Evolutionary conservation across 192 early-diverging fungal genomes (phyloP).

Genomic region (Coemansia reversa): DNA sequence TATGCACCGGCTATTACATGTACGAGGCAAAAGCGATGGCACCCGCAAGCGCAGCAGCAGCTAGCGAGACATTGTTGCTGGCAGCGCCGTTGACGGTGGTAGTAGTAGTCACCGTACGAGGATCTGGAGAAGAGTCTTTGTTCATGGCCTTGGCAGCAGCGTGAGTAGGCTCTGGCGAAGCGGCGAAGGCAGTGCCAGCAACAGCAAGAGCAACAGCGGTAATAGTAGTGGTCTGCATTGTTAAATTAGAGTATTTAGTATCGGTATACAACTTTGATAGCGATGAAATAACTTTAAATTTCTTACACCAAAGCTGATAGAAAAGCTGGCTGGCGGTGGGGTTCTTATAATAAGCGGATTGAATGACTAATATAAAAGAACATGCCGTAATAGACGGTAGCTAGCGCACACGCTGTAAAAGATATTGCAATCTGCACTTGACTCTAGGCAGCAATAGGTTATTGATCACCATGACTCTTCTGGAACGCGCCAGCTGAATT

Average conservation of each 20-base stretch:
- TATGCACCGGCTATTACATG: constrained; percentile 18
- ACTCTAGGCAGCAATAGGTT: too few species aligned
- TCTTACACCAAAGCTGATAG: not conserved
- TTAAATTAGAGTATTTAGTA: constrained; percentile 8
- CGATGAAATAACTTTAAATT: not conserved
- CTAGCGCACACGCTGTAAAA: not conserved
- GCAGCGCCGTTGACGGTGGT: constrained; percentile 39
- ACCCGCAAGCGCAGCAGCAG: constrained; percentile 49
- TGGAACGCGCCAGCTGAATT: not conserved
- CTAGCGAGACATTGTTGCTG: constrained; percentile 41
- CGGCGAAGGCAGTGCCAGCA: constrained; percentile 42
- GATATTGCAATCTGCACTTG: too few species aligned
- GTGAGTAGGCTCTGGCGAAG: constrained; percentile 29
- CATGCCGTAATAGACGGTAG: not conserved
- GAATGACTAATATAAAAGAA: not conserved
- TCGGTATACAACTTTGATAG: not conserved
- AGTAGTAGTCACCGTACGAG: constrained; percentile 47
- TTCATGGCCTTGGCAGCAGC: constrained; percentile 9
- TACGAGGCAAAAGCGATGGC: constrained; percentile 49
- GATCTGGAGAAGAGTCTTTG: constrained; percentile 18
- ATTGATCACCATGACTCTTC: not conserved
- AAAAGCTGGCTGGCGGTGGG: constrained; percentile 3
- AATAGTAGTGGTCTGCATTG: constrained; percentile 44
- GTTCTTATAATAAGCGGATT: constrained; percentile 11
- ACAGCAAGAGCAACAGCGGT: constrained; percentile 43